Conservation (phyloP, 495 filamentous ascomycete genomes). For the Lophiostoma macrostomum region DNA sequence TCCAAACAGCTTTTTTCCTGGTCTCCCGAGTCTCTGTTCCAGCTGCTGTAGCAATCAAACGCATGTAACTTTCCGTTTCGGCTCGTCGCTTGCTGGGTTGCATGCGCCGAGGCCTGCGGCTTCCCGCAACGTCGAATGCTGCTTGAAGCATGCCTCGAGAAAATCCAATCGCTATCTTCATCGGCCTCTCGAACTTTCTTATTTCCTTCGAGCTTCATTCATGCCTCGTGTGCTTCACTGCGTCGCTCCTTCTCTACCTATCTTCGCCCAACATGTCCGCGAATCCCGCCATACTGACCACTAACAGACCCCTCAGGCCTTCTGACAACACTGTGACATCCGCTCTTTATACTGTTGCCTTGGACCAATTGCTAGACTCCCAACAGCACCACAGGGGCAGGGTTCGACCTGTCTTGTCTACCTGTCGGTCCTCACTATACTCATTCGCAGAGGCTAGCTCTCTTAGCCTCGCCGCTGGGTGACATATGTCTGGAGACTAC, state of each 20-base stretch:
- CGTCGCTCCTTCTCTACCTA: no score
- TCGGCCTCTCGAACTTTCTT: neutral
- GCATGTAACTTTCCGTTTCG: constrained; percentile 1
- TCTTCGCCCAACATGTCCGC: neutral
- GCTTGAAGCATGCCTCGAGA: neutral
- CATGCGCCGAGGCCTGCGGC: neutral
- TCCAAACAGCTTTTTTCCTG: neutral
- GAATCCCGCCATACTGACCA: constrained; percentile 12
- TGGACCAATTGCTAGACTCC: constrained; percentile 2
- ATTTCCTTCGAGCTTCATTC: no score
- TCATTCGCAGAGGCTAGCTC: constrained; percentile 24
- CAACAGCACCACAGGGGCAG: no score
- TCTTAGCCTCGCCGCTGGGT: constrained; percentile 19
- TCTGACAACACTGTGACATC: constrained; percentile 1
- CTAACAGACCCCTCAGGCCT: constrained; percentile 4
- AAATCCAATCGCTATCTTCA: no score
- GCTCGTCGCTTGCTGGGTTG: neutral
- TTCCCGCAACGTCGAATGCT: neutral
- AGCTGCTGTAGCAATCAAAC: neutral
- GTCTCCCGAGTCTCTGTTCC: neutral
- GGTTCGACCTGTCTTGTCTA: constrained; percentile 7
- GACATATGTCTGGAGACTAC: constrained; percentile 32
- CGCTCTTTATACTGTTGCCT: neutral
- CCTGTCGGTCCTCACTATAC: neutral
- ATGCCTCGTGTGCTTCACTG: no score